These are phyloP conservation scores for Diaporthe ilicicola DNA, from an alignment of 2,329 filamentous ascomycete genomes.

Conservation along the genomic window DNA sequence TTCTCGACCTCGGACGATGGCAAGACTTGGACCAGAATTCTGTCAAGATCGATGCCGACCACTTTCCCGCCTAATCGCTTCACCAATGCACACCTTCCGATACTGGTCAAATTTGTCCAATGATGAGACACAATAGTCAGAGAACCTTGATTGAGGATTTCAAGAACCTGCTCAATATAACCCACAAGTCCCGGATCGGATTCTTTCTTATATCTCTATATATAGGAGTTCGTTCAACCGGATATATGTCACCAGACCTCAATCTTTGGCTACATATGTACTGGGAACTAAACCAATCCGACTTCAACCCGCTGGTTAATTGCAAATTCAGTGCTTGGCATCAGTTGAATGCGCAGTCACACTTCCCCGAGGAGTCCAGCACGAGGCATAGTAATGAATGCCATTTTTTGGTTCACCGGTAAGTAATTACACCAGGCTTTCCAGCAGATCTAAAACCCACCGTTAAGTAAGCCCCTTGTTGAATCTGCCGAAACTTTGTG, in stretches of 20 bases:
- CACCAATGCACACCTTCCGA: no score
- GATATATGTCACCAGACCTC: neutral
- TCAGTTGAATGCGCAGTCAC: neutral
- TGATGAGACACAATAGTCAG: neutral
- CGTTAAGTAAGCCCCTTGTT: neutral
- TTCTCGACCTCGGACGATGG: conserved; percentile 9
- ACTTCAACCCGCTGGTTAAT: neutral
- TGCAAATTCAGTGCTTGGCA: neutral
- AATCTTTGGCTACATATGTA: neutral
- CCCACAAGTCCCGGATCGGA: neutral
- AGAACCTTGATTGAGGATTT: no score
- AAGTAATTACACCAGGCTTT: neutral
- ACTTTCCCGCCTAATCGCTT: neutral
- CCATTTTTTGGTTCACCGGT: neutral
- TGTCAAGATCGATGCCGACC: conserved; percentile 16
- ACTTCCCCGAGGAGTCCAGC: neutral
- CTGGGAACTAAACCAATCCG: neutral
- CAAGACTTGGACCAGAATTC: conserved; percentile 19
- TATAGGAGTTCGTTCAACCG: neutral
- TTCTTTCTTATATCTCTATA: neutral
- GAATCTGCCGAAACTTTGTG: neutral
- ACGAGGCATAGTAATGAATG: neutral
- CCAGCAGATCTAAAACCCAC: neutral
- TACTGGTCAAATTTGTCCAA: neutral
- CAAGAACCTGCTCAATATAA: neutral